phyloP scores from a whole-genome alignment of 805 yeast species.

The Yarrowia osloensis region DNA sequence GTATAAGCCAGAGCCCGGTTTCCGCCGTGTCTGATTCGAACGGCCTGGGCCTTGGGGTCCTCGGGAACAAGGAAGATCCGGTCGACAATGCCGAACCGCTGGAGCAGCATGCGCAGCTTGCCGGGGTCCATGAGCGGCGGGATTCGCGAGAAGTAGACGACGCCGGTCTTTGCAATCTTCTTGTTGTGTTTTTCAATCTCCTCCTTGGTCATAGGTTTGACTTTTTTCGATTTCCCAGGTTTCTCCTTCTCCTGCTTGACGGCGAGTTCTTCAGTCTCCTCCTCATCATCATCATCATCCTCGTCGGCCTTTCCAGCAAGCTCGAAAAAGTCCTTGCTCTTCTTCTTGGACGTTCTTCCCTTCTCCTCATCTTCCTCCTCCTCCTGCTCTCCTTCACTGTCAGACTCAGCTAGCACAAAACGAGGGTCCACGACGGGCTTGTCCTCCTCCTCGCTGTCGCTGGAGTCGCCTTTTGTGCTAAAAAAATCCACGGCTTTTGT shows the following conservation, averaged over 20 bases:
- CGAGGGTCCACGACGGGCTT: conserved; percentile 7
- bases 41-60: conserved; percentile 60
- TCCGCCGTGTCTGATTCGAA: conserved; percentile 83
- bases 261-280: background rate
- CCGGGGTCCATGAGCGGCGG: conserved; percentile 98
- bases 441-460: conserved; percentile 16
- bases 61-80: conserved; percentile 87
- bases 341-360: conserved; percentile 21
- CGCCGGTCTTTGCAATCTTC: conserved; percentile 76
- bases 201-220: conserved; percentile 41
- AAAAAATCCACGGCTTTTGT: conserved; percentile 22
- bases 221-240: conserved; percentile 8
- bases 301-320: conserved; percentile 31
- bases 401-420: background rate
- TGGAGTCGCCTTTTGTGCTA: conserved; percentile 22
- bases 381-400: conserved; percentile 1
- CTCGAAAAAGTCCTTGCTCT: conserved; percentile 23
- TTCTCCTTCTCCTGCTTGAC: conserved; percentile 31
- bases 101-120: conserved; percentile 76
- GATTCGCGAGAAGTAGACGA: conserved; percentile 83
- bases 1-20: conserved; percentile 83
- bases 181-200: conserved; percentile 44
- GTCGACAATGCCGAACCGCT: conserved; percentile 85
- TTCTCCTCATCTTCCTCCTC: conserved; percentile 30
- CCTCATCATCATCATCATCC: conserved; percentile 34